phyloP scores from a whole-genome alignment of 208 protist genomes.

The Leishmania braziliensis region DNA sequence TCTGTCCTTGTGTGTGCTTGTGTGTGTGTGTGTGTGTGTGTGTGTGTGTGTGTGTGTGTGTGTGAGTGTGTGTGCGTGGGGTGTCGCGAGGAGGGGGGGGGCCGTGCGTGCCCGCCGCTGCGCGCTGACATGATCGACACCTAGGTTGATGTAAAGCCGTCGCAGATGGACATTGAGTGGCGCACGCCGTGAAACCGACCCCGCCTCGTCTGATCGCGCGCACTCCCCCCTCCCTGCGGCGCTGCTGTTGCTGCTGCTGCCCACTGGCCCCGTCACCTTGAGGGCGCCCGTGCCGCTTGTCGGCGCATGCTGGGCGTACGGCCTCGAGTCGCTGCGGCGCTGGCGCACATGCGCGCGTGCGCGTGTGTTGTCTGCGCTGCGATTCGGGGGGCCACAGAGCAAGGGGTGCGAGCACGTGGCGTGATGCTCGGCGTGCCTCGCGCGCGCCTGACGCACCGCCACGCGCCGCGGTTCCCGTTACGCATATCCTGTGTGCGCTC shows the following conservation, averaged over 20 bases:
- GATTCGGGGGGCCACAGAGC: constrained; percentile 22
- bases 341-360: constrained; percentile 7
- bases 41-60: not conserved
- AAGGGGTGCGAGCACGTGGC: constrained; percentile 20
- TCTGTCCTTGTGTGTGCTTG: not conserved
- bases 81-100: not conserved
- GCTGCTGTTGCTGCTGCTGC: constrained; percentile 1
- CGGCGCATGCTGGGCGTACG: constrained; percentile 25
- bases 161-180: not conserved
- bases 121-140: constrained; percentile 8
- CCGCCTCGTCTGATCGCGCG: too few species aligned
- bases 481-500: constrained; percentile 35
- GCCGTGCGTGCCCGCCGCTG: constrained; percentile 4
- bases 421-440: constrained; percentile 24
- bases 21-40: not conserved
- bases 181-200: too few species aligned
- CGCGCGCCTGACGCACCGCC: constrained; percentile 21
- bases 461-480: constrained; percentile 24
- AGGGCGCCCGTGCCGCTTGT: constrained; percentile 21
- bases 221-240: too few species aligned
- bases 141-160: constrained; percentile 4
- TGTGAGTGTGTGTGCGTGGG: too few species aligned
- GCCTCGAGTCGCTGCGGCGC: constrained; percentile 20
- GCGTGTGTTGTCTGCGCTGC: constrained; percentile 9
- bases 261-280: constrained; percentile 27